Conservation (phyloP, 164 flowering plant species). For the Kalanchoe fedtschenkoi region DNA sequence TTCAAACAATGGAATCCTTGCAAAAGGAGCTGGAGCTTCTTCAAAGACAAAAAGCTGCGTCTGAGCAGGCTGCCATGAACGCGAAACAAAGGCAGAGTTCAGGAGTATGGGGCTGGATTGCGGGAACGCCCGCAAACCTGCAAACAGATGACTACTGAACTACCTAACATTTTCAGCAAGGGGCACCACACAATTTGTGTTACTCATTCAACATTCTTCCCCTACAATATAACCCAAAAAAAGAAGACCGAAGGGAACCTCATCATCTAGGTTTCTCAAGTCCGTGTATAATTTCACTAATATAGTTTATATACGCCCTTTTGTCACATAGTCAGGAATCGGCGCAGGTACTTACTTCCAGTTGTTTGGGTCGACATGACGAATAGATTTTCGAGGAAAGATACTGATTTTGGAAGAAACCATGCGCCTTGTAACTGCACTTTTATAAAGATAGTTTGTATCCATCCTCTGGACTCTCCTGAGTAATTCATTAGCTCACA, state of each 20-base stretch:
- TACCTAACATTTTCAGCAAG: not conserved
- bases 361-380: too few species aligned
- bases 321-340: not conserved
- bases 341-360: not conserved
- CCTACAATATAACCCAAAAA: too few species aligned
- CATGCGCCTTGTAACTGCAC: too few species aligned
- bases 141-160: constrained; percentile 29
- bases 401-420: too few species aligned
- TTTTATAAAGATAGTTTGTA: too few species aligned
- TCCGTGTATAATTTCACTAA: not conserved
- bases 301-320: not conserved
- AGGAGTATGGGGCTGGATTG: constrained; percentile 98
- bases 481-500: too few species aligned
- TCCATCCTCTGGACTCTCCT: too few species aligned
- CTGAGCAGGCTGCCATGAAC: constrained; percentile 74
- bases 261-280: constrained; percentile 1
- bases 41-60: constrained; percentile 82
- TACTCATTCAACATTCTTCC: not conserved
- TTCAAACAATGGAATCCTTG: constrained; percentile 72
- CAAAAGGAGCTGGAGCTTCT: constrained; percentile 88
- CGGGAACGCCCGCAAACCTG: constrained; percentile 54
- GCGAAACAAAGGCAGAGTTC: constrained; percentile 76
- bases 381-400: too few species aligned
- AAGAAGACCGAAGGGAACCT: not conserved
- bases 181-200: not conserved